Conservation (phyloP, 2,329 filamentous ascomycete species). For the Fusarium sp. region DNA sequence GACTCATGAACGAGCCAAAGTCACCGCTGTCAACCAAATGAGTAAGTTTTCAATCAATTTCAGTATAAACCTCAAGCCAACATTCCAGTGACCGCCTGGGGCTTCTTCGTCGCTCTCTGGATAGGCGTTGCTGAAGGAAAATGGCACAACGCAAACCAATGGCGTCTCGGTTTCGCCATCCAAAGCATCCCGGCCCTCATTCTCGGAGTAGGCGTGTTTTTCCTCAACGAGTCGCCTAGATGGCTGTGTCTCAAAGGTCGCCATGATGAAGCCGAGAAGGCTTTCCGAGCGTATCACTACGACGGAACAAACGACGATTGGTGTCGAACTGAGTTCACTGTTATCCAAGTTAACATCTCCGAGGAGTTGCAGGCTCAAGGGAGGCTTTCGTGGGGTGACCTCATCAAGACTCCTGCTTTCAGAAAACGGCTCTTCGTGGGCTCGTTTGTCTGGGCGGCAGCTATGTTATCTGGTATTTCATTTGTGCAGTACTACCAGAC, state of each 20-base stretch:
- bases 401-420: constrained; percentile 53
- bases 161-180: constrained; percentile 57
- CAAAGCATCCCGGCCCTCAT: constrained; percentile 53
- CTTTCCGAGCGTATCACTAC: constrained; percentile 54
- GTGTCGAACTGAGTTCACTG: constrained; percentile 52
- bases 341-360: constrained; percentile 55
- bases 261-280: constrained; percentile 53
- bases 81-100: constrained; percentile 55
- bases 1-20: constrained; percentile 56
- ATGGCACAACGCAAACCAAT: constrained; percentile 56
- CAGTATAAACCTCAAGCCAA: background rate
- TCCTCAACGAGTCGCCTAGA: constrained; percentile 54
- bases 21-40: constrained; percentile 59
- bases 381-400: constrained; percentile 51
- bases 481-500: constrained; percentile 61
- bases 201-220: constrained; percentile 53
- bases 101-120: constrained; percentile 58
- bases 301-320: constrained; percentile 55
- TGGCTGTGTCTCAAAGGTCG: constrained; percentile 56
- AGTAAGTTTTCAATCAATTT: constrained; percentile 44
- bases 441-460: constrained; percentile 57
- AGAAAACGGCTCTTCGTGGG: constrained; percentile 56
- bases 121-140: constrained; percentile 56
- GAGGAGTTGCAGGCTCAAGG: constrained; percentile 51
- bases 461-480: constrained; percentile 58